These are phyloP conservation scores for Penicillium cataractarum DNA, from an alignment of 495 filamentous ascomycete species.

Conservation along the genomic window DNA sequence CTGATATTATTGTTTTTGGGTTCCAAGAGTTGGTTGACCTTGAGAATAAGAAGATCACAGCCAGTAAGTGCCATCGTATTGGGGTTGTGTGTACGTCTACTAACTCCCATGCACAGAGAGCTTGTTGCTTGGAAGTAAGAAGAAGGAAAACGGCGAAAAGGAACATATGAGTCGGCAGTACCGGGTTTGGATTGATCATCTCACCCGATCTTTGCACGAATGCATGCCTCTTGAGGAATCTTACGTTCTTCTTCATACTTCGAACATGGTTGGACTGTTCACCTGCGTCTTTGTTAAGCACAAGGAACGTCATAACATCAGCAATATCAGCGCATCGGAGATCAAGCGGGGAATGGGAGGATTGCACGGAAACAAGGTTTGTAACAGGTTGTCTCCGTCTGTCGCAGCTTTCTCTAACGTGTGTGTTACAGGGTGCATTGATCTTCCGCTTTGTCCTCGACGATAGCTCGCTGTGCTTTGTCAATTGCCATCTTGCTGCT, in stretches of 20 bases:
- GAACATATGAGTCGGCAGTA: conserved; percentile 98
- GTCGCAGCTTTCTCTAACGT: conserved; percentile 19
- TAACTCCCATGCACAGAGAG: conserved; percentile 54
- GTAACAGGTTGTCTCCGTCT: conserved; percentile 9
- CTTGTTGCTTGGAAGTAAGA: conserved; percentile 69
- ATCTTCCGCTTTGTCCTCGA: conserved; percentile 88
- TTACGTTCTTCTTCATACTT: conserved; percentile 84
- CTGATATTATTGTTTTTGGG: conserved; percentile 92
- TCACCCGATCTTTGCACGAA: conserved; percentile 78
- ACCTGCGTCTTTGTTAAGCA: conserved; percentile 93
- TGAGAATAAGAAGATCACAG: conserved; percentile 94
- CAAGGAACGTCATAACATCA: conserved; percentile 72
- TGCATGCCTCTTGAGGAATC: conserved; percentile 76
- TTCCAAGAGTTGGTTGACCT: conserved; percentile 97
- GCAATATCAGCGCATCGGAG: conserved; percentile 74
- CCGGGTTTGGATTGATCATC: conserved; percentile 89
- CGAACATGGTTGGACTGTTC: conserved; percentile 90
- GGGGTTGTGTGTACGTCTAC: conserved; percentile 9
- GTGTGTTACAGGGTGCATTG: conserved; percentile 68
- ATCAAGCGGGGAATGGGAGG: conserved; percentile 96
- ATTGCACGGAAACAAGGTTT: conserved; percentile 88
- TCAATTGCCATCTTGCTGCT: conserved; percentile 96
- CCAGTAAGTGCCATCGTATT: conserved; percentile 63
- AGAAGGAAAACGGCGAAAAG: conserved; percentile 84
- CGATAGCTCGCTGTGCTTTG: conserved; percentile 90